Evolutionary conservation across 2,329 filamentous ascomycete genomes (phyloP).

Genomic region (Trichoderma sp.): DNA sequence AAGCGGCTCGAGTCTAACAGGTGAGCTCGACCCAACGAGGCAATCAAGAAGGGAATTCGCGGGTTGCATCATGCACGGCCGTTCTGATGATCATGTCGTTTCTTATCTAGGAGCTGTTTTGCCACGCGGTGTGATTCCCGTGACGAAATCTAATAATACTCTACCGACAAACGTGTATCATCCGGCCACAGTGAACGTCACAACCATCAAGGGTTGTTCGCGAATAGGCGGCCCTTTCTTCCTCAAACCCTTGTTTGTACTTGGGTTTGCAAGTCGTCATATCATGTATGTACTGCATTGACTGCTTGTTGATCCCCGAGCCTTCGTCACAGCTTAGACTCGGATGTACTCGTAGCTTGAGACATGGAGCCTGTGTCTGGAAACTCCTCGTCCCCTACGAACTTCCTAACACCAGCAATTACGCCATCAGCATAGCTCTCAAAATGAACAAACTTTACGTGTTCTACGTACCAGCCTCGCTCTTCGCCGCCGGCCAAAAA

Average conservation of each 20-base stretch:
- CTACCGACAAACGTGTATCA: background rate
- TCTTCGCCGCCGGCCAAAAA: conserved; percentile 80
- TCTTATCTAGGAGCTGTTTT: background rate
- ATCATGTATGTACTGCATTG: background rate
- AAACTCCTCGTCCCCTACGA: conserved; percentile 58
- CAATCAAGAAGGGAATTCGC: background rate
- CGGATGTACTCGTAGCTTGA: conserved; percentile 24
- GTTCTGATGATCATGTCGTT: background rate
- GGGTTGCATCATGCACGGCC: background rate
- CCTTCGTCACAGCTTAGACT: conserved; percentile 32
- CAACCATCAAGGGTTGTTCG: background rate
- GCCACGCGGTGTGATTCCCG: background rate
- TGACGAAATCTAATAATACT: conserved; percentile 13
- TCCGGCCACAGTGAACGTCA: background rate
- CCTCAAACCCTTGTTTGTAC: background rate
- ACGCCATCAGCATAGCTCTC: background rate
- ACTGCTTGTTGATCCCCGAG: background rate
- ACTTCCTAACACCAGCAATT: conserved; percentile 45
- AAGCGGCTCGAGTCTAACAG: background rate
- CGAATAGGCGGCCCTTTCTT: background rate
- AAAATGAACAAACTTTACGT: conserved; percentile 1
- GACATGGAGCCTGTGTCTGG: conserved; percentile 39
- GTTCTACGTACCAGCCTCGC: conserved; percentile 70
- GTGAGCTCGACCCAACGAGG: background rate
- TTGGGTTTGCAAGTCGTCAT: background rate